Evolutionary conservation across 1,284 basidiomycete species (phyloP), one percentile per base, ranked within the genome.

Genomic region (Ganoderma leucocontextum): DNA sequence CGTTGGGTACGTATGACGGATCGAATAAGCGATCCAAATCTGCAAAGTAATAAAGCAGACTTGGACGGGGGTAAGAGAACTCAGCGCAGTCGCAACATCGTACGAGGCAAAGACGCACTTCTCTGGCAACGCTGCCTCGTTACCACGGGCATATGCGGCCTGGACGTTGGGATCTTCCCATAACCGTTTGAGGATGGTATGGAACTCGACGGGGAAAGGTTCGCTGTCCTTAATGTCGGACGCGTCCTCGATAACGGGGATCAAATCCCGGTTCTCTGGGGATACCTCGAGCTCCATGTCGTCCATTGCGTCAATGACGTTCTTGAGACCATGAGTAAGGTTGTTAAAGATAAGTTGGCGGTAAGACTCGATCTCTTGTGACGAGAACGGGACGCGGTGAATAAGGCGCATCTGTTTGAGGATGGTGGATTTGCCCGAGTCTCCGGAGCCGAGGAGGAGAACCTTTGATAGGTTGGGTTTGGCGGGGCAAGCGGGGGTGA

Each of bases 391-490:
- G 1, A 94, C 84, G 71, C 87, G 86, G 79, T 96, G 94, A 70
- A 96, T 95, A 55, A 96, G 83, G 36, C 95, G 91, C 94, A 96
- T 96, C 90, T 95, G 94, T 91, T 96, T 96, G 78, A 96, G 87
- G 74, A 96, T 86, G 5, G 96, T 98, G 13, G 94, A 95, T 81
- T 98, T 98, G 57, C 96, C 96, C 39, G 92, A 95, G 78, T 97
- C 96, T 44, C 96, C 96, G 55, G 96, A 96, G 44, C 96, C 96
- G 38, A 98, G 86, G 33, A 98, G 85, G 64, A 98, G 84, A n/a
- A 94, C 91, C 91, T 93, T 72, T 25, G 22, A 4, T 36, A 33
- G 63, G 69, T 65, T 25, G 12, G n/a, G 15, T 12, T 8, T 57
- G 25, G 47, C n/a, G 55, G 63, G 60, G 39, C 36, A 44, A 62